phyloP scores from a whole-genome alignment of 176 grass and related monocot genomes.

The Saccharum officinarum region DNA sequence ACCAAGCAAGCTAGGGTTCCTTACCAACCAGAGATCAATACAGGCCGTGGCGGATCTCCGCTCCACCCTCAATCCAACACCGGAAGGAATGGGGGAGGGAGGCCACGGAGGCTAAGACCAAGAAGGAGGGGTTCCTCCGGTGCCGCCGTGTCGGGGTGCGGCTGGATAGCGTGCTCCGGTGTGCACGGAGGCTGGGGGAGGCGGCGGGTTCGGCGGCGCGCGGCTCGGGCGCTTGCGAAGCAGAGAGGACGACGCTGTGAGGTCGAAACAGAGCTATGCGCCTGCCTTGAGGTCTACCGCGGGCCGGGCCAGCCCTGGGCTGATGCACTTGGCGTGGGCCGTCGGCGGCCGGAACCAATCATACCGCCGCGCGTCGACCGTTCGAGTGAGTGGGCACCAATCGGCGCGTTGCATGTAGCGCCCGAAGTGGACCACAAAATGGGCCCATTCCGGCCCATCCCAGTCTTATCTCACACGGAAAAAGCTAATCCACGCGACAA shows the following conservation, averaged over 20 bases:
- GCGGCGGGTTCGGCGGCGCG: constrained; percentile 32
- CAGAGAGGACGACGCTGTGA: constrained; percentile 2
- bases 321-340: not conserved
- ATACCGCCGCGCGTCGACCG: too few species aligned
- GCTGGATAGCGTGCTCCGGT: constrained; percentile 3
- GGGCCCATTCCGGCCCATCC: not conserved
- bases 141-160: not conserved
- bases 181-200: not conserved
- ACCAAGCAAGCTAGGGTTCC: constrained; percentile 22
- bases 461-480: not conserved
- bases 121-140: not conserved
- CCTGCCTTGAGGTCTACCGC: not conserved
- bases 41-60: constrained; percentile 13
- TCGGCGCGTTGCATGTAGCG: too few species aligned
- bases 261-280: not conserved
- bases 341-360: too few species aligned
- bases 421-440: not conserved
- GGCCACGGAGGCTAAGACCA: not conserved
- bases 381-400: too few species aligned
- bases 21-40: constrained; percentile 1
- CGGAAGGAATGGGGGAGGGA: not conserved
- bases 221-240: constrained; percentile 15
- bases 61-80: not conserved
- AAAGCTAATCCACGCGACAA: too few species aligned
- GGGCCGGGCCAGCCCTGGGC: not conserved